Evolutionary conservation across 352 stramenopile genomes (phyloP).

Genomic region (Saprolegnia diclina): DNA sequence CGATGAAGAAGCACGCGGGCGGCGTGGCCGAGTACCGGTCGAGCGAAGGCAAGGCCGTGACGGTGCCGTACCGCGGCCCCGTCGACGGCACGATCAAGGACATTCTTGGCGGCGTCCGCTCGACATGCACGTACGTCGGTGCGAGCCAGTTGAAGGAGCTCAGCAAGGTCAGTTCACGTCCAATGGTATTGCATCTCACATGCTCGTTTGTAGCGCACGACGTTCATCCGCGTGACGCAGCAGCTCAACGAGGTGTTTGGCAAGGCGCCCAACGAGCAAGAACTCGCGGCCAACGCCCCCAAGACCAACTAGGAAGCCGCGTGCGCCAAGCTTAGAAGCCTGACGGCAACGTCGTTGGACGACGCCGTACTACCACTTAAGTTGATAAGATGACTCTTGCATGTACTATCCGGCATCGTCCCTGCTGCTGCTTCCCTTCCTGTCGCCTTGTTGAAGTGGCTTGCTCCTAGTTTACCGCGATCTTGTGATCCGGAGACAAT

Average conservation of each 20-base stretch:
- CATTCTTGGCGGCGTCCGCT: constrained; percentile 89
- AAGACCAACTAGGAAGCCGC: constrained; percentile 33
- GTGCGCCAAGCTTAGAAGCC: constrained; percentile 11
- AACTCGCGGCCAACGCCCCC: constrained; percentile 30
- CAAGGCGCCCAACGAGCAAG: constrained; percentile 68
- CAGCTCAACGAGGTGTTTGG: constrained; percentile 91
- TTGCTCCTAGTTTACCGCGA: no score
- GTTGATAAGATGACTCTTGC: no score
- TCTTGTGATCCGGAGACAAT: no score
- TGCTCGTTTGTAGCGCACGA: constrained; percentile 60
- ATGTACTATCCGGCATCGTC: no score
- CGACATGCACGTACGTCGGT: constrained; percentile 90
- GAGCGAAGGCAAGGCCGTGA: constrained; percentile 88
- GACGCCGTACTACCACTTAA: no score
- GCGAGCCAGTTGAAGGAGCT: constrained; percentile 86
- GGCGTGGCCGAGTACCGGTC: constrained; percentile 89
- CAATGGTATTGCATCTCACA: not conserved
- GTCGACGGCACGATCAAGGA: constrained; percentile 80
- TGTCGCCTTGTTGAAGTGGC: no score
- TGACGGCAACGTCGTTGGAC: not conserved
- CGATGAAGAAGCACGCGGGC: constrained; percentile 90
- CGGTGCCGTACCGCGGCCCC: constrained; percentile 78
- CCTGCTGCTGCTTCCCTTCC: no score
- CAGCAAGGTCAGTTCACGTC: constrained; percentile 59
- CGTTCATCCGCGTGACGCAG: constrained; percentile 90